Percentiles rank a stretch among this genome's conserved stretches.
Conservation (phyloP, 306 rosid species). For the Spatholobus suberectus region DNA sequence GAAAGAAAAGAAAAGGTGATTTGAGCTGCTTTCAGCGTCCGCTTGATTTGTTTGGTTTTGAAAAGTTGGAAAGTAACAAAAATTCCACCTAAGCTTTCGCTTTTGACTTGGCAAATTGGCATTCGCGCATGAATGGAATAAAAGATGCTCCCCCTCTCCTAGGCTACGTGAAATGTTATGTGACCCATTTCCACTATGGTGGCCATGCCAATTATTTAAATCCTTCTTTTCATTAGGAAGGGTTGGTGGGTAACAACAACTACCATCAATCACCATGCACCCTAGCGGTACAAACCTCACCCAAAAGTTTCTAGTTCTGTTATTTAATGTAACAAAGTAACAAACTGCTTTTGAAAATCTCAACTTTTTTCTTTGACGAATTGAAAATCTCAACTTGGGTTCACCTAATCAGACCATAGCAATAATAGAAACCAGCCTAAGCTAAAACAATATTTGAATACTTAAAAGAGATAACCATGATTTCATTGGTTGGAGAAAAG, state of each 20-base stretch:
- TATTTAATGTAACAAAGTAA: neutral
- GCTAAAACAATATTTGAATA: too few species aligned
- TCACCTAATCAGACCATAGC: neutral
- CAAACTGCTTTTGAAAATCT: neutral
- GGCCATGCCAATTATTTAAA: neutral
- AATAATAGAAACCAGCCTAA: neutral
- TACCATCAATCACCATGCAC: neutral
- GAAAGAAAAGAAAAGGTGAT: neutral
- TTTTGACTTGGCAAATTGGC: neutral
- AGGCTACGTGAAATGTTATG: neutral
- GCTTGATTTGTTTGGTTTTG: slow-evolving; percentile 4
- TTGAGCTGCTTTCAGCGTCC: slow-evolving; percentile 19
- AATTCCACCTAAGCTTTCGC: neutral
- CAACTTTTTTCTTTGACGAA: too few species aligned
- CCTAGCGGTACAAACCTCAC: neutral
- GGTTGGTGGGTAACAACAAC: slow-evolving; percentile 24
- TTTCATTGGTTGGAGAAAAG: neutral
- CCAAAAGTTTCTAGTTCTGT: neutral
- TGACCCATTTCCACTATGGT: neutral
- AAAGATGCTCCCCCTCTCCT: neutral
- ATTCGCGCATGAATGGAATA: neutral
- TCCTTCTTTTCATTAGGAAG: neutral
- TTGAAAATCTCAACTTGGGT: neutral
- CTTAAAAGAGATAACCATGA: neutral
- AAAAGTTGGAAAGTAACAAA: neutral